Percentiles rank a stretch among this genome's conserved stretches.
Evolutionary conservation across 129 eudicot species (phyloP).

Genomic region (Flaveria ramosissima): DNA sequence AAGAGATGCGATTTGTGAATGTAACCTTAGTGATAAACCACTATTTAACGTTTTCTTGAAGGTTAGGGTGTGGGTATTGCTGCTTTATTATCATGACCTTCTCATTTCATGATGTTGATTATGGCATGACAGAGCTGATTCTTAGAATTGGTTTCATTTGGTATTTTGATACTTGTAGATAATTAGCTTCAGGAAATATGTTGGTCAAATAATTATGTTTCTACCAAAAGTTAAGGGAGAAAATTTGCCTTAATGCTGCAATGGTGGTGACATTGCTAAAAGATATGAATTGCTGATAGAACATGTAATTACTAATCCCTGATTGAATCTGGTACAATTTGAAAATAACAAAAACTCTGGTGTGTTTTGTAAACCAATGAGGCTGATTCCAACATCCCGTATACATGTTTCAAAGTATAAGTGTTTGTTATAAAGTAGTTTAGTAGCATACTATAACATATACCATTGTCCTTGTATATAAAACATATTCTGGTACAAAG

Average conservation of each 20-base stretch:
- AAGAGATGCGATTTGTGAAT: background rate
- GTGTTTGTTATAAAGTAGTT: background rate
- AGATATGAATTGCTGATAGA: background rate
- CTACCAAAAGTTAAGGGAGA: background rate
- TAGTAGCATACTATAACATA: background rate
- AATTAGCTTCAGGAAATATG: constrained; percentile 3
- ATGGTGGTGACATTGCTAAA: background rate
- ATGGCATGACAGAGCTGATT: background rate
- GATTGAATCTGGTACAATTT: background rate
- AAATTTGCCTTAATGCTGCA: background rate
- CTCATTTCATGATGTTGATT: constrained; percentile 5
- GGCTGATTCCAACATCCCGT: background rate
- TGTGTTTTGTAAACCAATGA: background rate
- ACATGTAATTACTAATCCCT: background rate
- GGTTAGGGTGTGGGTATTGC: constrained; percentile 1
- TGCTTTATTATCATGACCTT: background rate
- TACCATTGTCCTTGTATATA: background rate
- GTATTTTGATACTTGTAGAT: background rate
- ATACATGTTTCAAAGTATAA: background rate
- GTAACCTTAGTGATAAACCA: background rate
- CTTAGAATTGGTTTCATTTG: background rate
- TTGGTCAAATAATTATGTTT: background rate
- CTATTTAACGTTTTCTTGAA: background rate
- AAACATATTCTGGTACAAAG: background rate
- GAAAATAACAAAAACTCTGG: background rate